Base-by-base conservation (phyloP, 129 eudicot species). In the Lonicera japonica region DNA sequence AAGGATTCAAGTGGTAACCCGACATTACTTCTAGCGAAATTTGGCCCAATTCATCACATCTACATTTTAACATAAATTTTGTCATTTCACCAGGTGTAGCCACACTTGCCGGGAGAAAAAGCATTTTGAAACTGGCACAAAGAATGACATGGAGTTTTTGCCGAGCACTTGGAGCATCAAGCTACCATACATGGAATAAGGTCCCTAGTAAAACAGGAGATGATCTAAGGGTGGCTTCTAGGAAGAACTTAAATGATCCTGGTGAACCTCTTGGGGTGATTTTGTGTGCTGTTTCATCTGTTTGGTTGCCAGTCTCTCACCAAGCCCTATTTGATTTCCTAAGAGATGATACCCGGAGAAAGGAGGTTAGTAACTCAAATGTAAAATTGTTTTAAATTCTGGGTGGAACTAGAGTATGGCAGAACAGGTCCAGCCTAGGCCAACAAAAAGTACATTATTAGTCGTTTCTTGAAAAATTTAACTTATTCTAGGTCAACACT, bases 241-340 rank as follows among this genome's bases (percentile, higher is more conserved):
- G 95, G 57, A 94, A 86, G 81, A 94, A 94, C 76, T 48, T 85
- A n/a, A 85, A 79, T 73, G 95, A 85, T 58, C 80, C 87, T 11
- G 94, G 96, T 58, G 96, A 88, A 72, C 99, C 96, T 34, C 76
- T 78, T 53, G 99, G 99, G 59, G 85, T 81, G 51, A 81, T 94
- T 59, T 58, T 94, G 56, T 94, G 87, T 68, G 95, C 96, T 43
- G 95, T 81, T 54, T 79, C 95, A 19, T 85, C 95, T 58, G 83
- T 88, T 21, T 94, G 99, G 99, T 72, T 94, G 70, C 95, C 95
- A 0, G 84, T 88, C 45, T 75, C 94, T 68, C 95, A 80, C 46
- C 62, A 70, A 13, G 63, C 61, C 52, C 79, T 94, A 8, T 94
- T 94, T 23, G 87, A 94, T 68, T 94, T 85, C 82, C 64, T 94